A percentile compares a stretch with the other conserved stretches of the same genome.
phyloP scores from a whole-genome alignment of 1,284 basidiomycete genomes.

The Prillingera fragicola region DNA sequence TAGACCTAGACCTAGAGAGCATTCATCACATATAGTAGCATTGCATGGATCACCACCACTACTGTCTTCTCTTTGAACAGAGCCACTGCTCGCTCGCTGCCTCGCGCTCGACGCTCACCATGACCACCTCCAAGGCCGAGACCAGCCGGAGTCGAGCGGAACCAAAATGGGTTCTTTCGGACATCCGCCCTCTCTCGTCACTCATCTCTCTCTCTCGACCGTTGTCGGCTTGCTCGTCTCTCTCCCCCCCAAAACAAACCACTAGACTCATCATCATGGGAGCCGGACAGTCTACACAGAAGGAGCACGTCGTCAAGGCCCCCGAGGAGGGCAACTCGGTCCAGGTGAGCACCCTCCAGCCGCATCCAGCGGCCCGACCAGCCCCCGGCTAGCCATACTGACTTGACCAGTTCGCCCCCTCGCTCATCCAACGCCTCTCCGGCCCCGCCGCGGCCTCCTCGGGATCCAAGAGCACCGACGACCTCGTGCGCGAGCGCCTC shows the following conservation, averaged over 20 bases:
- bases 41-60: slow-evolving; percentile 1
- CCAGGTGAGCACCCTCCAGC: slow-evolving; percentile 25
- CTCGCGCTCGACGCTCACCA: background rate
- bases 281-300: slow-evolving; percentile 36
- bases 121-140: background rate
- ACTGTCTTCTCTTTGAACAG: background rate
- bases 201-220: background rate
- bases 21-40: slow-evolving; percentile 6
- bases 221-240: background rate
- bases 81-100: too few relatives aligned
- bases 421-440: slow-evolving; percentile 40
- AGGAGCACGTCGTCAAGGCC: slow-evolving; percentile 42
- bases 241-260: background rate
- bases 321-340: slow-evolving; percentile 39
- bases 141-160: background rate
- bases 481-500: slow-evolving; percentile 40
- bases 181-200: too few relatives aligned
- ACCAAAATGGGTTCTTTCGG: slow-evolving; percentile 1
- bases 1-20: slow-evolving; percentile 3
- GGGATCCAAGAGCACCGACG: slow-evolving; percentile 26
- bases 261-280: slow-evolving; percentile 27
- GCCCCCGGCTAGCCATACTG: background rate
- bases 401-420: slow-evolving; percentile 39
- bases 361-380: too few relatives aligned
- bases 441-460: slow-evolving; percentile 16